Evolutionary conservation across 2,329 filamentous ascomycete genomes (phyloP), one percentile per base, ranked within the genome.

Genomic region (Emmonsiellopsis sp.): DNA sequence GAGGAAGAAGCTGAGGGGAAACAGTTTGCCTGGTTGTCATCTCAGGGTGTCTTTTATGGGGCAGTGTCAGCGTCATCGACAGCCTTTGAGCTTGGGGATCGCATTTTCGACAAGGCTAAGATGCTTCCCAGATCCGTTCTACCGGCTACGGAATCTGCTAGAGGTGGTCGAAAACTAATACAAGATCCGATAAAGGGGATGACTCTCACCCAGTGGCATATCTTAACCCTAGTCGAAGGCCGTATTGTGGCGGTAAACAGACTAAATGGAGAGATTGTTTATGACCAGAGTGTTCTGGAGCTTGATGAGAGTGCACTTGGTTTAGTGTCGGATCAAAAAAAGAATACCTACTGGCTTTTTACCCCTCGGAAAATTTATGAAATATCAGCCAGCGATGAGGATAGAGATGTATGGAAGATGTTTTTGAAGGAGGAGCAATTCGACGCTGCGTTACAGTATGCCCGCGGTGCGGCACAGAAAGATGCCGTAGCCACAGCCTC

Each of bases 341-440:
- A 96, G 75, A 94, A 92, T 64, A 98, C 93, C 0, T 96, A 92
- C 66, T 98, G 94, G 93, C 79, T 98, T 2, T 95, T 97, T 65
- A 97, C 92, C 0, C 80, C 82, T 0, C 81, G 88, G 54, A 90
- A 95, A 63, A 95, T 98, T 50, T 96, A 90, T 61, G 93, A 98
- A 71, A 86, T 98, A 55, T 87, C 93, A 10, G 86, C 92, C 10
- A 86, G 84, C 44, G 89, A 97, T 53, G 93, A 98, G 68, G 88
- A 91, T 61, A 78, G 93, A 60, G 88, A 97, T 67, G 83, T 97
- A 13, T 98, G 93, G 93, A 89, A 89, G 66, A 89, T 97, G 51
- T 87, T 97, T 82, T 79, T 96, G 55, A 82, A 87, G 63, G 81
- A 85, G 59, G 86, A 94, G 62, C 84, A 93, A 61, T 98, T 95